These are phyloP conservation scores for Cucurbita moschata DNA, from an alignment of 306 rosid genomes.

Conservation along the genomic window DNA sequence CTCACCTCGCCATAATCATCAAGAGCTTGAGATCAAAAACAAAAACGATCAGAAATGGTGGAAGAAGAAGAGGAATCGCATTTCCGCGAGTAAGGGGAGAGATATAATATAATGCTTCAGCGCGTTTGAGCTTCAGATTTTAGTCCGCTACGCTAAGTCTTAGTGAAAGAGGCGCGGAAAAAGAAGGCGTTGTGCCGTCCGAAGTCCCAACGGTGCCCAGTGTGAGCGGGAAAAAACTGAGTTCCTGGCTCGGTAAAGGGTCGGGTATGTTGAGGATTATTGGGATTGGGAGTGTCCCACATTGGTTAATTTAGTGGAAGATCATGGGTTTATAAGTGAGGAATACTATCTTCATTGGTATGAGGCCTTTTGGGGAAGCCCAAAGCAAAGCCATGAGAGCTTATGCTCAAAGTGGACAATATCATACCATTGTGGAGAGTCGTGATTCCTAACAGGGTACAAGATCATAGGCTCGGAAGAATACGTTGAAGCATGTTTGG, in stretches of 20 bases:
- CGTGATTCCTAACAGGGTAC: too few species aligned
- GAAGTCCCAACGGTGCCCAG: not conserved
- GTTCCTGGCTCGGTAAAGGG: constrained; percentile 10
- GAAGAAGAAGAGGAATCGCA: not conserved
- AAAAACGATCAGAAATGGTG: not conserved
- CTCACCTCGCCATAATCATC: not conserved
- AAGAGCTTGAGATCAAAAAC: not conserved
- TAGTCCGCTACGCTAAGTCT: constrained; percentile 17
- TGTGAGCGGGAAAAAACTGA: constrained; percentile 64
- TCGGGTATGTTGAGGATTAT: too few species aligned
- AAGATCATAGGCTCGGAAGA: constrained; percentile 10
- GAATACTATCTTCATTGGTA: too few species aligned
- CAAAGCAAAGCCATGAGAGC: too few species aligned
- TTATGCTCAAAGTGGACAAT: too few species aligned
- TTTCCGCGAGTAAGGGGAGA: not conserved
- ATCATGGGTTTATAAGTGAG: too few species aligned
- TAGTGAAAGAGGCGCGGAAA: not conserved
- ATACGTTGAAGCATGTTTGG: not conserved
- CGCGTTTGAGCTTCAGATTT: not conserved
- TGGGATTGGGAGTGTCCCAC: too few species aligned
- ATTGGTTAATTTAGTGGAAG: too few species aligned
- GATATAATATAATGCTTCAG: not conserved
- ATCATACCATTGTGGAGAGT: too few species aligned
- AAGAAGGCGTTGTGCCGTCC: not conserved
- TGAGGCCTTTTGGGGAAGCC: too few species aligned